Percentiles rank a stretch among this genome's conserved stretches.
phyloP scores from a whole-genome alignment of 305 asterid genomes.

The Fraxinus sp. region DNA sequence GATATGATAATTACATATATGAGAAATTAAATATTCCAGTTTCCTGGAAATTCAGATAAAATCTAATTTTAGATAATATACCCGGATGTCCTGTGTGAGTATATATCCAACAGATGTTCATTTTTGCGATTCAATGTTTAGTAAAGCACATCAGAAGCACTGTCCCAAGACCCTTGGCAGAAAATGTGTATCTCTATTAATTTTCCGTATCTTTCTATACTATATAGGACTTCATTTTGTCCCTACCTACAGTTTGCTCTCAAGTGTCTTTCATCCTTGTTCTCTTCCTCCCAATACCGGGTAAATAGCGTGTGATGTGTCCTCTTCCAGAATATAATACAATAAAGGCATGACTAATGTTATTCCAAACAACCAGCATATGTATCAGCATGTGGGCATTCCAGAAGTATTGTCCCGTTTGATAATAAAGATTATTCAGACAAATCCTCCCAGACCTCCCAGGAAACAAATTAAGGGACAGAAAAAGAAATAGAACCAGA shows the following conservation, averaged over 20 bases:
- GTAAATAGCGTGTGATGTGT: not conserved
- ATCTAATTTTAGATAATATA: not conserved
- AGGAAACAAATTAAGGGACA: not conserved
- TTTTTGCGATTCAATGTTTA: not conserved
- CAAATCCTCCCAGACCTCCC: conserved; percentile 17
- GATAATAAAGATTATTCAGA: not conserved
- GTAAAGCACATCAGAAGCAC: not conserved
- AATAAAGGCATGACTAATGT: not conserved
- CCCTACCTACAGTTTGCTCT: not conserved
- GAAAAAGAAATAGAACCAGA: conserved; percentile 2
- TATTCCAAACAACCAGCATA: not conserved
- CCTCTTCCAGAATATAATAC: not conserved
- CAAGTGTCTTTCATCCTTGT: not conserved
- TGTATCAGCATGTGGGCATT: not conserved
- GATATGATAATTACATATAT: not conserved
- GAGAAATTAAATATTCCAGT: not conserved
- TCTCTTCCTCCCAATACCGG: not conserved
- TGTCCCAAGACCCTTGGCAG: not conserved
- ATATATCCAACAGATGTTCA: not conserved
- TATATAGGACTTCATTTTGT: not conserved
- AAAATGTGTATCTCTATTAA: not conserved
- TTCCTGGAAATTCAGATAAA: not conserved
- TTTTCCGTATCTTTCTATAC: not conserved
- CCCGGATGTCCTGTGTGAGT: not conserved
- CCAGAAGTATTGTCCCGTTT: not conserved